Conservation (phyloP, 139 green algal genomes). For the Haematococcus sp. region DNA sequence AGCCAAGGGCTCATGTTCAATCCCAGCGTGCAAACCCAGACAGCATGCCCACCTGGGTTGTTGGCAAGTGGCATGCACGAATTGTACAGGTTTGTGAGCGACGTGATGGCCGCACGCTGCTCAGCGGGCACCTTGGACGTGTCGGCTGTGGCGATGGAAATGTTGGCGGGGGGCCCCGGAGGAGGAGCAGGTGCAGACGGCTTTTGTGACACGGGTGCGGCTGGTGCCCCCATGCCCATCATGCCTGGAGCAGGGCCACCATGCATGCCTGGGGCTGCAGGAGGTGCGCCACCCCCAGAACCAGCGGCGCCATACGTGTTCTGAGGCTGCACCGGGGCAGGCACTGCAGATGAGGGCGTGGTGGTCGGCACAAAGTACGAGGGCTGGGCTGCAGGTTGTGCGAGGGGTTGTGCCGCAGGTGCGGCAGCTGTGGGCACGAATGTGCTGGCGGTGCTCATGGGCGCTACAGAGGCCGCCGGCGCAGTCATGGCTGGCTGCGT, state of each 20-base stretch:
- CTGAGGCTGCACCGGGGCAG: constrained; percentile 13
- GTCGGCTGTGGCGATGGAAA: constrained; percentile 67
- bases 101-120: constrained; percentile 59
- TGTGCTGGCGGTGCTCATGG: not conserved
- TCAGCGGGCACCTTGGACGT: constrained; percentile 59
- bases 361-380: constrained; percentile 36
- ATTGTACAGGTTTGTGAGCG: constrained; percentile 72
- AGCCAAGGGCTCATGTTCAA: too few species aligned
- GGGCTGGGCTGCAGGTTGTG: constrained; percentile 10
- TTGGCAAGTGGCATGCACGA: constrained; percentile 48
- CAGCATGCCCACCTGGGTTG: constrained; percentile 59
- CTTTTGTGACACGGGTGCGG: constrained; percentile 12
- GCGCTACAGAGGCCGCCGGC: not conserved
- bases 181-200: constrained; percentile 49
- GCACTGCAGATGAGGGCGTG: constrained; percentile 18
- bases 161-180: constrained; percentile 70
- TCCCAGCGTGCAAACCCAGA: too few species aligned
- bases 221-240: not conserved
- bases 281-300: not conserved
- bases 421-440: constrained; percentile 1
- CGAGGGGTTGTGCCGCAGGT: constrained; percentile 3
- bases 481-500: too few species aligned
- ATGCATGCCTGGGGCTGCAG: not conserved
- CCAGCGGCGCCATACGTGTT: constrained; percentile 19
- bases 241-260: not conserved